Evolutionary conservation across 495 filamentous ascomycete species (phyloP), one percentile per base, ranked within the genome.

Genomic region (Elaphomyces granulatus): DNA sequence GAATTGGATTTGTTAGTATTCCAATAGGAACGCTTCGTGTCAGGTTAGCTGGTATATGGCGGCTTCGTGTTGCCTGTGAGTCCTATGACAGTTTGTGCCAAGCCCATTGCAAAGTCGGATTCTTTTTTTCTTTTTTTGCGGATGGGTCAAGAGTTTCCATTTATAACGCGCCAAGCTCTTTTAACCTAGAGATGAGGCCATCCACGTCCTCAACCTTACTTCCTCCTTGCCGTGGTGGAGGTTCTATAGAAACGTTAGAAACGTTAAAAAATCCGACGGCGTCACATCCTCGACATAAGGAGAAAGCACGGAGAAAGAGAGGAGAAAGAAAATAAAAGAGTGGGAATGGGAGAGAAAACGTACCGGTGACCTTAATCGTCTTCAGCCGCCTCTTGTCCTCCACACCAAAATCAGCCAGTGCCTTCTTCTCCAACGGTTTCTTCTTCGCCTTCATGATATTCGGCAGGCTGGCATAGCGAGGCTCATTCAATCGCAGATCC

Each of bases 361-460:
- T 63, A 87, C 80, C 80, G 30, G 74, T 81, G 41, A 93, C 86
- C 69, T 82, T 83, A 41, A 95, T 36, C 36, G 83, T 81, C 78
- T 87, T 92, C 60, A 98, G 64, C 53, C 88, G 67, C 58, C 66
- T 77, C 60, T 67, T 67, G 37, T 74, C 68, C 52, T 84, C 77
- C 7, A 87, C 70, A 0, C 83, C 86, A 58, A 78, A 80, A 56
- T 96, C 88, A 36, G 59, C 74, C 56, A 93, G 54, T 35, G 66
- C 82, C 74, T 82, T 81, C 80, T 93, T 96, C 59, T 86, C 83
- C 49, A 98, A 52, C 50, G 81, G 80, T 78, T 96, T 98, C 82
- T 96, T 98, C 81, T 96, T 96, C 40, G 90, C 90, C 77, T 95
- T 96, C 92, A 98, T 98, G 43, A 98, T 96, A 61, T 95, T 95